Evolutionary conservation across 768 basidiomycete species (phyloP).

Genomic region (Clitopilus passeckerianus): DNA sequence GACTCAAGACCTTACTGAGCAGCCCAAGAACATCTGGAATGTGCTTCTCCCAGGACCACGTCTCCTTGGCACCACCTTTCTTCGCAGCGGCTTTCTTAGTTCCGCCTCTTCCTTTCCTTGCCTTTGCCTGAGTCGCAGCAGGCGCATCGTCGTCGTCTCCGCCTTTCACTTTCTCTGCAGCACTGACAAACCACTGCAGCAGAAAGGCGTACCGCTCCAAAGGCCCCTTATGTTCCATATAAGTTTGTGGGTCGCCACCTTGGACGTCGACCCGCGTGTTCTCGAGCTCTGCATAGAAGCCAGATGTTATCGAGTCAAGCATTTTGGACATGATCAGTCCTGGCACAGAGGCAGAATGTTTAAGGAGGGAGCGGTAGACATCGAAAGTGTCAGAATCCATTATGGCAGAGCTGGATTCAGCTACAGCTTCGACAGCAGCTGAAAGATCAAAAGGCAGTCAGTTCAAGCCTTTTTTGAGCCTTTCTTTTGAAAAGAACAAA

Average conservation of each 20-base stretch:
- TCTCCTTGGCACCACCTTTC: constrained; percentile 33
- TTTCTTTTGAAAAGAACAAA: constrained; percentile 17
- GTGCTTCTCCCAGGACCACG: constrained; percentile 78
- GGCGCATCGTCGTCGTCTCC: constrained; percentile 42
- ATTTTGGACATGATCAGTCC: constrained; percentile 75
- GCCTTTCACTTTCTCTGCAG: constrained; percentile 72
- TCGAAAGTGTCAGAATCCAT: constrained; percentile 69
- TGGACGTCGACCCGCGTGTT: constrained; percentile 65
- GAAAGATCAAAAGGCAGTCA: constrained; percentile 8
- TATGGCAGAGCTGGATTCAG: constrained; percentile 71
- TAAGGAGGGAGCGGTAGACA: constrained; percentile 77
- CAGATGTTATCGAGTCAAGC: constrained; percentile 81
- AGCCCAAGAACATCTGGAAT: constrained; percentile 65
- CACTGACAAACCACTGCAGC: constrained; percentile 84
- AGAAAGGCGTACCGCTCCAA: constrained; percentile 93
- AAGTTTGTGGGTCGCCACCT: constrained; percentile 57
- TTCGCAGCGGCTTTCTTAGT: constrained; percentile 24
- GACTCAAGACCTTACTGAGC: constrained; percentile 65
- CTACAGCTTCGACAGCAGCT: constrained; percentile 82
- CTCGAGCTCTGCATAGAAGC: constrained; percentile 69
- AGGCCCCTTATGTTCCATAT: constrained; percentile 59
- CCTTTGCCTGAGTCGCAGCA: constrained; percentile 29
- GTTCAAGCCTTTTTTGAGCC: neutral
- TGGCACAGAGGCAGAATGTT: constrained; percentile 59
- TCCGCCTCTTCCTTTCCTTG: constrained; percentile 55